Evolutionary conservation across 2,329 filamentous ascomycete genomes (phyloP), one percentile per base, ranked within the genome.

Genomic region (Pseudomassariella vexata): DNA sequence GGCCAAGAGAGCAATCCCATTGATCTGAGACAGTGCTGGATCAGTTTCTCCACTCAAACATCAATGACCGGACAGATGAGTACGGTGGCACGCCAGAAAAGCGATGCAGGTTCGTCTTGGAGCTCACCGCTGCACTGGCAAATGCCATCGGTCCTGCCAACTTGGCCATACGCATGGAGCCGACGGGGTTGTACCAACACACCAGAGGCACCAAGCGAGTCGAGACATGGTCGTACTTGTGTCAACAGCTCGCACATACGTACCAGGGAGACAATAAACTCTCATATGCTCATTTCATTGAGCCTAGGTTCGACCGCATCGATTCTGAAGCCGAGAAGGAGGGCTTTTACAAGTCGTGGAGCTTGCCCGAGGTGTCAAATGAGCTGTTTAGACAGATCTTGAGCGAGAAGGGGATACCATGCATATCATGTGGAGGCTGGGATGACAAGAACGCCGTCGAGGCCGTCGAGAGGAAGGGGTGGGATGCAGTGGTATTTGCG

Each of bases 251-350:
- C 12, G 50, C 50, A 2, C 21, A 28, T 9, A 43, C 41, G 8
- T 41, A 60, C 7, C 44, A 51, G 5, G 43, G 48, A n/a, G 31
- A 47, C 9, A 41, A 53, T 11, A 36, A 45, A 32, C 42, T 68
- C 19, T 62, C 62, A 0, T 70, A 70, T 35, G 58, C 68, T n/a
- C 63, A 60, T 45, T 63, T 69, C 24, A 60, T 70, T 33, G 66
- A 69, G 46, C 66, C 66, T 47, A 51, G 63, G 9, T 66, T 54
- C 44, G 64, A 70, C 34, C 64, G 67, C 47, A 57, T 68, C 30
- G 35, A 36, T 29, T 36, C 35, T 3, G 41, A 59, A 32, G 52
- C 51, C 11, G 61, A 62, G 36, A 41, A 54, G 36, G 49, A 60
- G 19, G 55, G 57, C 14, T 55, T 64, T 12, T 43, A 53, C n/a